A percentile compares a stretch with the other conserved stretches of the same genome.
Conservation (phyloP, 2,329 filamentous ascomycete genomes). For the Colletotrichum abscissum region DNA sequence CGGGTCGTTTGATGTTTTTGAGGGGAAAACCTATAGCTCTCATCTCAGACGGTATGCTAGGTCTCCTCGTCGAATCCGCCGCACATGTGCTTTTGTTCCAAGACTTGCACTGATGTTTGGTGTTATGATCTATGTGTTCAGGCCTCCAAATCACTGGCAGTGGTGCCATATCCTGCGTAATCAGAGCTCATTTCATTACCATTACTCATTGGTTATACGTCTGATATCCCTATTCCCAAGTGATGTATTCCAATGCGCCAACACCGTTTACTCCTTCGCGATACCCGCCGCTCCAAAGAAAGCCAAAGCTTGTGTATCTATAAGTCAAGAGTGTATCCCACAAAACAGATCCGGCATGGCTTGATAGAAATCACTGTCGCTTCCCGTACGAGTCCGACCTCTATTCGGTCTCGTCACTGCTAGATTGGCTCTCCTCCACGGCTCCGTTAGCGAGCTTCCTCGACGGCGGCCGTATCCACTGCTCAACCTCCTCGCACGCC, state of each 20-base stretch:
- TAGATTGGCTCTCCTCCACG: constrained; percentile 28
- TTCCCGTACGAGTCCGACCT: neutral
- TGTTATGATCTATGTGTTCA: neutral
- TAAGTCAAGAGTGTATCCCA: neutral
- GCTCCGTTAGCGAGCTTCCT: neutral
- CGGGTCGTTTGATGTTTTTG: neutral
- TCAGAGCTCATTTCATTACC: neutral
- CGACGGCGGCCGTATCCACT: constrained; percentile 47
- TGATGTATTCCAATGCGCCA: neutral
- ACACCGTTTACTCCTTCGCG: constrained; percentile 17
- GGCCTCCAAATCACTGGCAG: neutral
- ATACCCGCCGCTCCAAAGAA: constrained; percentile 4
- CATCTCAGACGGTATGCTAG: neutral
- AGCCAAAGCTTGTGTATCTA: neutral
- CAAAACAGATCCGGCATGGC: neutral
- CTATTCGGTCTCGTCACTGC: constrained; percentile 31
- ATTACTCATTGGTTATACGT: constrained; percentile 5
- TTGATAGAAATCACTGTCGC: neutral
- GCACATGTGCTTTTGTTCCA: neutral
- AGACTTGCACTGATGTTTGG: too few relatives aligned
- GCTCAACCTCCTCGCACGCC: constrained; percentile 67
- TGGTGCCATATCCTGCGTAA: neutral
- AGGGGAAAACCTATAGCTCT: neutral
- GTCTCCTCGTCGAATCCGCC: neutral
- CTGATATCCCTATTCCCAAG: neutral